These are phyloP conservation scores for Sophora flavescens DNA, from an alignment of 306 rosid genomes.

Conservation along the genomic window DNA sequence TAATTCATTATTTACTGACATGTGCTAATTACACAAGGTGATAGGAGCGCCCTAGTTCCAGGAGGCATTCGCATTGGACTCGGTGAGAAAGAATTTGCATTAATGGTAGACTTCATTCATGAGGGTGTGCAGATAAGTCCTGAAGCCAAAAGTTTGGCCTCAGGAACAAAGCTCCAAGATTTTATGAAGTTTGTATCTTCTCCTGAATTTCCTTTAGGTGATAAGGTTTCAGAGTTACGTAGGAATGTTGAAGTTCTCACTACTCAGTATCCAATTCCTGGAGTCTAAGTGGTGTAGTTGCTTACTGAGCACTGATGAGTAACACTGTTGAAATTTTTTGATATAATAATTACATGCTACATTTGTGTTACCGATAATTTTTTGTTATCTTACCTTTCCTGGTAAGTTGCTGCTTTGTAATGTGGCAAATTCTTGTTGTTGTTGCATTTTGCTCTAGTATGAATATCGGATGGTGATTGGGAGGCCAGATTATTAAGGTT, in stretches of 20 bases:
- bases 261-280: constrained; percentile 80
- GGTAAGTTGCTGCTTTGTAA: background rate
- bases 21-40: constrained; percentile 60
- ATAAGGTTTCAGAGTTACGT: constrained; percentile 63
- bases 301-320: background rate
- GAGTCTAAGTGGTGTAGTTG: constrained; percentile 55
- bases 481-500: background rate
- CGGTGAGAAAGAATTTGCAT: constrained; percentile 68
- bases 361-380: constrained; percentile 20
- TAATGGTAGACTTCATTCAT: constrained; percentile 76
- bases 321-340: constrained; percentile 38
- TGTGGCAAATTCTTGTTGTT: background rate
- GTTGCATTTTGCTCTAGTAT: background rate
- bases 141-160: constrained; percentile 68
- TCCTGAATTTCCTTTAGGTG: constrained; percentile 66
- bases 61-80: constrained; percentile 98
- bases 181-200: constrained; percentile 71
- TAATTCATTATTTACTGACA: constrained; percentile 21
- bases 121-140: constrained; percentile 81
- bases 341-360: constrained; percentile 34
- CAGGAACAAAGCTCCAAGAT: constrained; percentile 87
- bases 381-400: background rate
- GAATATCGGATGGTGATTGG: background rate
- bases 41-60: constrained; percentile 84
- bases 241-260: constrained; percentile 83